Evolutionary conservation across 2,329 filamentous ascomycete species (phyloP).

Genomic region (Talaromyces sp.): DNA sequence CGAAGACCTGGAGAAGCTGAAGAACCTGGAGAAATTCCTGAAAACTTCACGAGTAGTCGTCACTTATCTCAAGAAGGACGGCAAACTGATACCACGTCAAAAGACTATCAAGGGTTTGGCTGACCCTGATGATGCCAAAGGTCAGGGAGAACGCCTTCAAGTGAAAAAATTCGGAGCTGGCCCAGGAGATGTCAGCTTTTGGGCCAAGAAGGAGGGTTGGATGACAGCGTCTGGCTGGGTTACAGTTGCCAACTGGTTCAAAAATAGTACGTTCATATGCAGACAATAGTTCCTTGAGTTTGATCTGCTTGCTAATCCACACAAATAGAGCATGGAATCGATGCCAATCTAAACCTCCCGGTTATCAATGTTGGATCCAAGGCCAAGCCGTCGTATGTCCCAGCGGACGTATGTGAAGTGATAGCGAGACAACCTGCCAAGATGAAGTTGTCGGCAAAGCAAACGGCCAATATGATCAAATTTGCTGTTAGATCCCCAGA

Average conservation of each 20-base stretch:
- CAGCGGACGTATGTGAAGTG: slow-evolving; percentile 59
- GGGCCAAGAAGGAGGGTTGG: slow-evolving; percentile 28
- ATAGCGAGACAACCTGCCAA: slow-evolving; percentile 58
- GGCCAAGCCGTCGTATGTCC: slow-evolving; percentile 56
- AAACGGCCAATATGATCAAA: slow-evolving; percentile 62
- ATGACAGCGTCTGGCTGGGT: slow-evolving; percentile 17
- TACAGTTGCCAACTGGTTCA: neutral
- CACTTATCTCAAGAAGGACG: slow-evolving; percentile 39
- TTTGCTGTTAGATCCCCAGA: slow-evolving; percentile 64
- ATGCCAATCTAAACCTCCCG: slow-evolving; percentile 40
- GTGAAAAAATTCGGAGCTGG: slow-evolving; percentile 48
- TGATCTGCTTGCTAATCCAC: neutral
- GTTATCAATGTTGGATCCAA: slow-evolving; percentile 60
- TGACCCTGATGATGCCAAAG: slow-evolving; percentile 31
- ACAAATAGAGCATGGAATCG: slow-evolving; percentile 32
- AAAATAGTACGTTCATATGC: neutral
- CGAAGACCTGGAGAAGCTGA: neutral
- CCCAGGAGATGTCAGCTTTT: slow-evolving; percentile 53
- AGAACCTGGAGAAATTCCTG: slow-evolving; percentile 40
- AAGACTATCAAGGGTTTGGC: slow-evolving; percentile 48
- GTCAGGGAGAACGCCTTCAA: slow-evolving; percentile 19
- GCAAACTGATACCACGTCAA: slow-evolving; percentile 37
- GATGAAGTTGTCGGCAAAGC: slow-evolving; percentile 50
- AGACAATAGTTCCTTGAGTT: neutral
- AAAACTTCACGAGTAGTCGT: slow-evolving; percentile 38